Evolutionary conservation across 352 stramenopile species (phyloP).

Genomic region (Globisporangium parvum): DNA sequence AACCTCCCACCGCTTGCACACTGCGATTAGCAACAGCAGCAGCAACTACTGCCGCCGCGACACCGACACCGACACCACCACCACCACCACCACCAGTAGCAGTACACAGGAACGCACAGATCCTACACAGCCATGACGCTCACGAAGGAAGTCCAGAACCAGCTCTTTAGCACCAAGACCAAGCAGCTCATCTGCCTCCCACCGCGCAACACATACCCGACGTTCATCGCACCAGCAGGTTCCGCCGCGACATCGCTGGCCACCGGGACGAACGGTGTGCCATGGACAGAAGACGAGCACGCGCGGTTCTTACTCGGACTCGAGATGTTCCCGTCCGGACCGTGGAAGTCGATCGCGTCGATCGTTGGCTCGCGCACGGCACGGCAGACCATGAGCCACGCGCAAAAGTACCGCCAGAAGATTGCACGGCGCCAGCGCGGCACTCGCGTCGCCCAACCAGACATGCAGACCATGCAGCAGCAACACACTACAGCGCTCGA

Average conservation of each 20-base stretch:
- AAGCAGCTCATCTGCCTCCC: conserved; percentile 28
- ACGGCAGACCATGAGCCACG: conserved; percentile 59
- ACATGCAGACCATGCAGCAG: conserved; percentile 32
- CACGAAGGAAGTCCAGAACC: conserved; percentile 23
- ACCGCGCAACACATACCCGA: conserved; percentile 3
- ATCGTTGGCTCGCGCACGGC: conserved; percentile 22
- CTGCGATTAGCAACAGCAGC: too few relatives aligned
- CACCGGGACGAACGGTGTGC: conserved; percentile 1
- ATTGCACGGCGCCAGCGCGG: not conserved
- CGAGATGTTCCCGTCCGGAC: conserved; percentile 20
- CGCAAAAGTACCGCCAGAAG: conserved; percentile 10
- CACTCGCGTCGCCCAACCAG: not conserved
- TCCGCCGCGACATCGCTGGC: not conserved
- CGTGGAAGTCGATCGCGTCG: conserved; percentile 22
- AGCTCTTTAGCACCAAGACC: conserved; percentile 31
- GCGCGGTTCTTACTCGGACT: conserved; percentile 20
- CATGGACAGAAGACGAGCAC: conserved; percentile 16
- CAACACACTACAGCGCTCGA: not conserved
- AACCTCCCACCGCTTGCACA: not conserved
- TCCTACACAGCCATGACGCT: conserved; percentile 25
- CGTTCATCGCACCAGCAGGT: not conserved
- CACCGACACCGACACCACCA: too few relatives aligned
- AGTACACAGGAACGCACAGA: conserved; percentile 4
- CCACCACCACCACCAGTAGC: conserved; percentile 2
- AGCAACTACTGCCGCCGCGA: too few relatives aligned